These are phyloP conservation scores for Roridomyces roridus DNA, from an alignment of 768 basidiomycete species.

Conservation along the genomic window DNA sequence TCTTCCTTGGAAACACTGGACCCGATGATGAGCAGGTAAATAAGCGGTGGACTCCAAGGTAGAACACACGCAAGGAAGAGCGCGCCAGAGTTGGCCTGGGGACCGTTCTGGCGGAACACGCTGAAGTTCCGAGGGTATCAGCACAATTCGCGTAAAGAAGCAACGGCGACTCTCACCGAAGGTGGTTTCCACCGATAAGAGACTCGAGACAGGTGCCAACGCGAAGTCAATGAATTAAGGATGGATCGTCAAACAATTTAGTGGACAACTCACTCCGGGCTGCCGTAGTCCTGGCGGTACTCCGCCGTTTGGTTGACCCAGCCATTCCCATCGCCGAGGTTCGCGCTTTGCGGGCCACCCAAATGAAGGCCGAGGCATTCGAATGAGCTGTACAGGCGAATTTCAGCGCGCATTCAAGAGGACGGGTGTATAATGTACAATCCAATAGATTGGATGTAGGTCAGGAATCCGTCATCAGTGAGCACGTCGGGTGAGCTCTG, in stretches of 20 bases:
- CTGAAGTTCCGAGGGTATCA: conserved; percentile 38
- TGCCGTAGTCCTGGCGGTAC: too few relatives aligned
- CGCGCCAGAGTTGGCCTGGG: conserved; percentile 50
- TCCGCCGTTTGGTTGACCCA: conserved; percentile 51
- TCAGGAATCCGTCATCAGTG: conserved; percentile 59
- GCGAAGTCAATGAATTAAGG: too few relatives aligned
- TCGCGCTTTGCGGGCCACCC: conserved; percentile 62
- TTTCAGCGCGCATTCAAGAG: neutral
- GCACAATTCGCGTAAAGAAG: conserved; percentile 29
- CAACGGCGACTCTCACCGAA: conserved; percentile 57
- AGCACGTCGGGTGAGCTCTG: conserved; percentile 63
- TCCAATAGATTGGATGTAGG: conserved; percentile 66
- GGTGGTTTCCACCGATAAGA: conserved; percentile 79
- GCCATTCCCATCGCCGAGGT: conserved; percentile 83
- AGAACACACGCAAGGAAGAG: conserved; percentile 69
- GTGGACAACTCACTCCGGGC: neutral
- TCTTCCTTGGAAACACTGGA: conserved; percentile 54
- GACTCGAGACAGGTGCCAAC: conserved; percentile 80
- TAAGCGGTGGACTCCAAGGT: too few relatives aligned
- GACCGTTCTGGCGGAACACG: conserved; percentile 65
- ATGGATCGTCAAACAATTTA: neutral
- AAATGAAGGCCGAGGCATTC: conserved; percentile 20
- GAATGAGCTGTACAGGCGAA: conserved; percentile 17
- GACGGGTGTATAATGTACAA: conserved; percentile 54
- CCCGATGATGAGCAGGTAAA: neutral